Percentiles rank a stretch among this genome's conserved stretches.
Evolutionary conservation across 169 alveolate genomes (phyloP).

Genomic region (Cryptosporidium felis): DNA sequence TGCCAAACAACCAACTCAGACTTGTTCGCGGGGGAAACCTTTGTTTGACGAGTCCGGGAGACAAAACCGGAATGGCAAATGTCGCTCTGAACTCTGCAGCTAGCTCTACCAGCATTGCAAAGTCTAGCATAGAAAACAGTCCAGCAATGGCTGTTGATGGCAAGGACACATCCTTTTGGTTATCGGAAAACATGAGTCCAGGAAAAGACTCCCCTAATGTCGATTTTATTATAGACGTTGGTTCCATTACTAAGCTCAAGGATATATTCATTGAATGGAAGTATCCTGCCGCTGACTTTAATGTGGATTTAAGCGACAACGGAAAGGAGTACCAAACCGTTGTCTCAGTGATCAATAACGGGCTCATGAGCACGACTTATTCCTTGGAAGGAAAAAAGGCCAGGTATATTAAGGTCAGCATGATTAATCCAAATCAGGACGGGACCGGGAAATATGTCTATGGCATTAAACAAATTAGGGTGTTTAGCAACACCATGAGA

Average conservation of each 20-base stretch:
- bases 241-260: constrained; percentile 28
- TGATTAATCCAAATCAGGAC: constrained; percentile 10
- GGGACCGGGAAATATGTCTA: constrained; percentile 14
- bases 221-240: constrained; percentile 20
- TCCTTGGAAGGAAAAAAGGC: constrained; percentile 65
- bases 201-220: constrained; percentile 8
- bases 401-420: constrained; percentile 26
- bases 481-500: constrained; percentile 65
- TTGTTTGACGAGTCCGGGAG: constrained; percentile 65
- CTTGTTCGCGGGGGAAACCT: constrained; percentile 57
- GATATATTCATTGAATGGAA: constrained; percentile 66
- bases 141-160: constrained; percentile 71
- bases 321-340: constrained; percentile 17
- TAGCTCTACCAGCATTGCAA: constrained; percentile 29
- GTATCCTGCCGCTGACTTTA: constrained; percentile 54
- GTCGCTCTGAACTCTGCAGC: constrained; percentile 70
- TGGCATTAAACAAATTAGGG: constrained; percentile 59
- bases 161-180: constrained; percentile 58
- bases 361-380: constrained; percentile 31
- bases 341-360: constrained; percentile 21
- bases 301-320: constrained; percentile 29
- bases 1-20: constrained; percentile 68
- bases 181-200: constrained; percentile 3
- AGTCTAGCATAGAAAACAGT: constrained; percentile 21
- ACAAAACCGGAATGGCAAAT: constrained; percentile 57